Percentiles rank a stretch among this genome's conserved stretches.
Evolutionary conservation across 2,329 filamentous ascomycete species (phyloP).

Genomic region (Acrocalymma vagum): DNA sequence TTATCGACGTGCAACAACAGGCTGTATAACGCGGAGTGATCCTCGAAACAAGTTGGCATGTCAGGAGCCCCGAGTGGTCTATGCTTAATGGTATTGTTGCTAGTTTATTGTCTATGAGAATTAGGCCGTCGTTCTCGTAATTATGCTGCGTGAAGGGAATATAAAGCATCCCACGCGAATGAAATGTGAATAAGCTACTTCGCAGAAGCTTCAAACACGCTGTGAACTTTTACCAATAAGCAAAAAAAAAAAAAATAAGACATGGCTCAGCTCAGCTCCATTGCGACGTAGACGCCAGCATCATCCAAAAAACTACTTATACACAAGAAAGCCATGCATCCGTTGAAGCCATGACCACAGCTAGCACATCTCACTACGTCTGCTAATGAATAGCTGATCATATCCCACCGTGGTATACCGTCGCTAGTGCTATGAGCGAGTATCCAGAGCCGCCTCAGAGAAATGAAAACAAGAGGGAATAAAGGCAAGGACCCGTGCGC

Average conservation of each 20-base stretch:
- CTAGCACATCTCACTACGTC: slow-evolving; percentile 22
- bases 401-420: slow-evolving; percentile 40
- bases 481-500: slow-evolving; percentile 32
- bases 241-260: slow-evolving; percentile 5
- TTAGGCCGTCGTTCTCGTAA: no score
- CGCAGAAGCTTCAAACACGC: no score
- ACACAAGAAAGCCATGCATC: slow-evolving; percentile 21
- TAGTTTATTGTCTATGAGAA: no score
- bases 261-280: slow-evolving; percentile 26
- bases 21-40: no score
- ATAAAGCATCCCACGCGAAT: no score
- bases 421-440: slow-evolving; percentile 41
- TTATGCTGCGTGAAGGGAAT: no score
- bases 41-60: not conserved
- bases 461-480: slow-evolving; percentile 44
- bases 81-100: no score
- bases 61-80: no score
- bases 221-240: slow-evolving; percentile 1
- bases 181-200: no score
- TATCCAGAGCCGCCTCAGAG: slow-evolving; percentile 47
- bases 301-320: slow-evolving; percentile 39
- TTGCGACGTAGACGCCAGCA: slow-evolving; percentile 23
- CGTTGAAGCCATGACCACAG: slow-evolving; percentile 13
- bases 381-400: slow-evolving; percentile 36
- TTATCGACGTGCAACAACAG: no score